Conservation (phyloP, 2,329 filamentous ascomycete species). For the Cryoendolithus antarcticus region DNA sequence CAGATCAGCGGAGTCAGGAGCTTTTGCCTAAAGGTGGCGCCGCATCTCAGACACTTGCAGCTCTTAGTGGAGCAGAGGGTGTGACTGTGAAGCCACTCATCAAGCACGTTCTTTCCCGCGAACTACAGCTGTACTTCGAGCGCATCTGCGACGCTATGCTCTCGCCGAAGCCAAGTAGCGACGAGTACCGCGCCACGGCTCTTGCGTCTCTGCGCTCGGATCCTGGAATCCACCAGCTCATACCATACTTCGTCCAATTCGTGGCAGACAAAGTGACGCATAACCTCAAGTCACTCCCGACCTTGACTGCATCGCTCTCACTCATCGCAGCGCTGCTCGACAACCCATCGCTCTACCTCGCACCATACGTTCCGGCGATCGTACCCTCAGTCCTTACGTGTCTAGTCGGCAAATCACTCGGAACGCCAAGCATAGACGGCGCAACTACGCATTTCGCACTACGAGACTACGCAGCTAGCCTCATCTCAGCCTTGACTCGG, state of each 20-base stretch:
- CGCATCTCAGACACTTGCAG: slow-evolving; percentile 73
- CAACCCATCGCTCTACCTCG: slow-evolving; percentile 67
- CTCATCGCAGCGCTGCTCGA: slow-evolving; percentile 72
- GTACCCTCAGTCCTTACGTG: slow-evolving; percentile 86
- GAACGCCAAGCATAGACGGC: slow-evolving; percentile 36
- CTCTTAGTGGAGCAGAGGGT: slow-evolving; percentile 71
- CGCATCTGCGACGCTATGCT: slow-evolving; percentile 83
- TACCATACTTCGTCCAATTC: slow-evolving; percentile 94
- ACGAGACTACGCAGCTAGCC: slow-evolving; percentile 69
- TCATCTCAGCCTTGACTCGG: slow-evolving; percentile 65
- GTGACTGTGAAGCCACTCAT: slow-evolving; percentile 77
- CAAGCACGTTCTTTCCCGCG: slow-evolving; percentile 91
- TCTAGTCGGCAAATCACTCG: slow-evolving; percentile 71
- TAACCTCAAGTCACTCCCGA: slow-evolving; percentile 77
- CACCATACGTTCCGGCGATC: slow-evolving; percentile 56
- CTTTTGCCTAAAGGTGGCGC: slow-evolving; percentile 82
- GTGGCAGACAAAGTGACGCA: slow-evolving; percentile 94
- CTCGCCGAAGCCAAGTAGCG: slow-evolving; percentile 66
- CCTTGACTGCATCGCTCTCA: slow-evolving; percentile 84
- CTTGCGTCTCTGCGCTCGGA: slow-evolving; percentile 77
- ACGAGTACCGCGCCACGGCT: slow-evolving; percentile 75
- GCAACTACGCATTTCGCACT: slow-evolving; percentile 60
- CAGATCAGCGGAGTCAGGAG: slow-evolving; percentile 69
- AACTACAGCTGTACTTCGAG: slow-evolving; percentile 92
- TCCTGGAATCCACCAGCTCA: slow-evolving; percentile 84